These are phyloP conservation scores for Pleurotus citrinopileatus DNA, from an alignment of 768 basidiomycete species.

Conservation along the genomic window DNA sequence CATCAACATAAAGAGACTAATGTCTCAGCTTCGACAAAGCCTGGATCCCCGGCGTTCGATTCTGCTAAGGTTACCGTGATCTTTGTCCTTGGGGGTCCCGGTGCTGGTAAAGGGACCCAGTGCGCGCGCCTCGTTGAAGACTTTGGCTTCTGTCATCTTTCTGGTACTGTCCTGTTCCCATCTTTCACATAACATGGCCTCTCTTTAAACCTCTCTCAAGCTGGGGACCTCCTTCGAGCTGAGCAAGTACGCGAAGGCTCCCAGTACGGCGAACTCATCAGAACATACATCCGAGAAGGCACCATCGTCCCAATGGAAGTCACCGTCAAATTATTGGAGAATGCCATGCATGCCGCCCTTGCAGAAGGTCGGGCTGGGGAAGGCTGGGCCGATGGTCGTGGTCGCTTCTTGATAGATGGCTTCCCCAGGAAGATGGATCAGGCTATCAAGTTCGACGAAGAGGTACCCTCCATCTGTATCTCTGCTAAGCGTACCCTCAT, in stretches of 20 bases:
- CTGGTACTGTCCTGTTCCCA: slow-evolving; percentile 50
- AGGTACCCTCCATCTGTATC: slow-evolving; percentile 42
- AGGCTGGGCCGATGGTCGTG: slow-evolving; percentile 69
- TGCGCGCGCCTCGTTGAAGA: slow-evolving; percentile 81
- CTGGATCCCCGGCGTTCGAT: slow-evolving; percentile 55
- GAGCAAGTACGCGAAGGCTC: slow-evolving; percentile 90
- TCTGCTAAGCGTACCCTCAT: not conserved
- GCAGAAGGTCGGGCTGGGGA: slow-evolving; percentile 36
- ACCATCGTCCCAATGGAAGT: slow-evolving; percentile 96
- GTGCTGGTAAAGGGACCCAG: slow-evolving; percentile 98
- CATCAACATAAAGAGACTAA: not conserved
- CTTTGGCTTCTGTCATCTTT: slow-evolving; percentile 90
- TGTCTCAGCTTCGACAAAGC: not conserved
- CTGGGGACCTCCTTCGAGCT: slow-evolving; percentile 95
- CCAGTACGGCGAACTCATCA: slow-evolving; percentile 80
- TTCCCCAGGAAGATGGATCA: slow-evolving; percentile 99
- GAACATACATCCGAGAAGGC: slow-evolving; percentile 85
- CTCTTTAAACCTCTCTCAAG: slow-evolving; percentile 35
- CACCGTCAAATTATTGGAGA: slow-evolving; percentile 92
- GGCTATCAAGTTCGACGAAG: slow-evolving; percentile 84
- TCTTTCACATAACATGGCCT: not conserved
- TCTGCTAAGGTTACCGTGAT: slow-evolving; percentile 76
- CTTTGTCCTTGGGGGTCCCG: slow-evolving; percentile 96
- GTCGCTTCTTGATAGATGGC: slow-evolving; percentile 93
- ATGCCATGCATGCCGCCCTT: slow-evolving; percentile 76